These are phyloP conservation scores for Penicillium turbatum DNA, from an alignment of 495 filamentous ascomycete species.

Conservation along the genomic window DNA sequence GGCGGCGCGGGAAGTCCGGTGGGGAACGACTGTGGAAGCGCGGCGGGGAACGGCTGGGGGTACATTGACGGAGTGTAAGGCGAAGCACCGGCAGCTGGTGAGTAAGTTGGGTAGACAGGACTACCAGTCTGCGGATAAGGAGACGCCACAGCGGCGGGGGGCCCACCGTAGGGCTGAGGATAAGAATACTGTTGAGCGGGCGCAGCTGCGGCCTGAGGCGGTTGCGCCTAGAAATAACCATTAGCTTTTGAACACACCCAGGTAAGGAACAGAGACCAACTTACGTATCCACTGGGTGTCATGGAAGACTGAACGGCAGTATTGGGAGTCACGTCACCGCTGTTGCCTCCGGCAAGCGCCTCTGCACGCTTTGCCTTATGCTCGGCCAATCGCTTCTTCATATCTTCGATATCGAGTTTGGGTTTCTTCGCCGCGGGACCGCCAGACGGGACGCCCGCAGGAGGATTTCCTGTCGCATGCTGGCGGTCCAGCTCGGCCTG, in stretches of 20 bases:
- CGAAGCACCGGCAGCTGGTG: conserved; percentile 29
- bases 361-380: conserved; percentile 69
- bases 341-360: conserved; percentile 52
- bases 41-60: conserved; percentile 39
- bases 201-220: conserved; percentile 20
- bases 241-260: conserved; percentile 7
- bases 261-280: conserved; percentile 21
- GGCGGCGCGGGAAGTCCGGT: conserved; percentile 17
- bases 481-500: conserved; percentile 79
- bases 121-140: conserved; percentile 42
- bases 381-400: conserved; percentile 79
- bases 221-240: conserved; percentile 21
- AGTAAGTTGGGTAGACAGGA: conserved; percentile 38
- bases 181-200: conserved; percentile 33
- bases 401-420: conserved; percentile 71
- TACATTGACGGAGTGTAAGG: conserved; percentile 39
- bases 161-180: conserved; percentile 35
- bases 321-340: conserved; percentile 56
- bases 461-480: conserved; percentile 77
- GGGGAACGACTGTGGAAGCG: conserved; percentile 23
- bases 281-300: conserved; percentile 52
- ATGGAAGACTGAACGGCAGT: conserved; percentile 39
- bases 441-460: conserved; percentile 51
- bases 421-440: conserved; percentile 67
- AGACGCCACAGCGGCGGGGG: conserved; percentile 27